Conservation (phyloP, 257 asterid genomes). For the Solanum arcanum region DNA sequence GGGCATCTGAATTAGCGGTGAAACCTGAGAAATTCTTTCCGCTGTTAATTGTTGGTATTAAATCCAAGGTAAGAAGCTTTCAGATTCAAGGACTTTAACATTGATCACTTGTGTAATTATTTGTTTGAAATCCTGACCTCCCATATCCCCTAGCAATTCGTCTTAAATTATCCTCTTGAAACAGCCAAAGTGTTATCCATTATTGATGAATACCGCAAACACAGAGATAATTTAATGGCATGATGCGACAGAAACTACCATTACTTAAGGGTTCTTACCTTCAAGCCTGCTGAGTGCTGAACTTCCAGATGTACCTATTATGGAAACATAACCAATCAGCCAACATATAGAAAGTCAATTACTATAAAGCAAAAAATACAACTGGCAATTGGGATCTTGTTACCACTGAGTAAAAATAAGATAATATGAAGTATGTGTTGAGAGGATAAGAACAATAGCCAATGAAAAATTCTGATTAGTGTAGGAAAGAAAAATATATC, state of each 20-base stretch:
- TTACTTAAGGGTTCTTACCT: background rate
- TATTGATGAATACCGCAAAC: background rate
- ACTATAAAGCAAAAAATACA: background rate
- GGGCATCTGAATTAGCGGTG: background rate
- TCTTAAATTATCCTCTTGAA: background rate
- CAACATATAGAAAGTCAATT: background rate
- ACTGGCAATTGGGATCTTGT: background rate
- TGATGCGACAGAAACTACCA: background rate
- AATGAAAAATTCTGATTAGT: background rate
- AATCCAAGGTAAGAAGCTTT: background rate
- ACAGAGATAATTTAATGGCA: background rate
- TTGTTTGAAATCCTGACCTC: background rate
- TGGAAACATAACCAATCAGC: background rate
- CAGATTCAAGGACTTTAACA: background rate
- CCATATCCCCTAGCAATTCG: background rate
- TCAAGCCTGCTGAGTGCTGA: background rate
- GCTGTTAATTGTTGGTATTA: background rate
- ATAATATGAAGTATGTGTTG: background rate
- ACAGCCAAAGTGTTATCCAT: background rate
- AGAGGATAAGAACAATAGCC: background rate
- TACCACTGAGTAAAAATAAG: background rate
- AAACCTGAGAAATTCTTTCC: background rate
- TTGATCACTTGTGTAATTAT: background rate
- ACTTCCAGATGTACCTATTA: background rate
- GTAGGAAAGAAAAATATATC: background rate